These are phyloP conservation scores for Penicillium sp. DNA, from an alignment of 2,329 filamentous ascomycete genomes.

Conservation along the genomic window DNA sequence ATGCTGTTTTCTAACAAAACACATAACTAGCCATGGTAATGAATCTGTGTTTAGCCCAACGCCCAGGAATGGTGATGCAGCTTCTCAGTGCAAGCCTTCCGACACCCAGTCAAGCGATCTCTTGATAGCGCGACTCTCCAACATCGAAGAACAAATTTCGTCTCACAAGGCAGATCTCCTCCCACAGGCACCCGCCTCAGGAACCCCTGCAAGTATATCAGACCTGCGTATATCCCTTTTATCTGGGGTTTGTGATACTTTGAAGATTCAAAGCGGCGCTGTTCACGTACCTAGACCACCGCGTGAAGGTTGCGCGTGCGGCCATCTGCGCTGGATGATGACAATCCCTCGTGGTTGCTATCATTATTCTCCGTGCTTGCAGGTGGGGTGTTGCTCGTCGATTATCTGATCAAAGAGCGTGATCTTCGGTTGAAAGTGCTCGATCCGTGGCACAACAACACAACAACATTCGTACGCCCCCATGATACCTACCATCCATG, in stretches of 20 bases:
- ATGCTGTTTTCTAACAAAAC: not conserved
- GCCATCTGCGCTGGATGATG: not conserved
- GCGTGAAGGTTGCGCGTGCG: not conserved
- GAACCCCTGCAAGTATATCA: conserved; percentile 11
- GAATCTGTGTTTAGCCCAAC: not conserved
- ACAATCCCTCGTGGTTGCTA: no score
- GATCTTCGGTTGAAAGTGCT: conserved; percentile 27
- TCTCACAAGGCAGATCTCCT: conserved; percentile 24
- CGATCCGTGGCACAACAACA: conserved; percentile 10
- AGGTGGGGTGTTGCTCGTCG: no score
- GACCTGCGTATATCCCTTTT: conserved; percentile 22
- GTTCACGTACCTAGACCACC: conserved; percentile 20
- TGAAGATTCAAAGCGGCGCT: conserved; percentile 16
- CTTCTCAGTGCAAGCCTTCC: not conserved
- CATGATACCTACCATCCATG: not conserved
- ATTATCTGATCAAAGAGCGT: conserved; percentile 26
- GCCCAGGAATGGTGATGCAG: not conserved
- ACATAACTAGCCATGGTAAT: not conserved
- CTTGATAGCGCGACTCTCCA: conserved; percentile 15
- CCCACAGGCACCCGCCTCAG: not conserved
- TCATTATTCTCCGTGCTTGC: no score
- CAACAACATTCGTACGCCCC: not conserved
- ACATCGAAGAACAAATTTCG: conserved; percentile 25
- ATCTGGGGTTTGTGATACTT: conserved; percentile 18
- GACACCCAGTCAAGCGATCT: not conserved